A percentile compares a stretch with the other conserved stretches of the same genome.
Conservation (phyloP, 306 rosid genomes). For the Acmispon strigosus region DNA sequence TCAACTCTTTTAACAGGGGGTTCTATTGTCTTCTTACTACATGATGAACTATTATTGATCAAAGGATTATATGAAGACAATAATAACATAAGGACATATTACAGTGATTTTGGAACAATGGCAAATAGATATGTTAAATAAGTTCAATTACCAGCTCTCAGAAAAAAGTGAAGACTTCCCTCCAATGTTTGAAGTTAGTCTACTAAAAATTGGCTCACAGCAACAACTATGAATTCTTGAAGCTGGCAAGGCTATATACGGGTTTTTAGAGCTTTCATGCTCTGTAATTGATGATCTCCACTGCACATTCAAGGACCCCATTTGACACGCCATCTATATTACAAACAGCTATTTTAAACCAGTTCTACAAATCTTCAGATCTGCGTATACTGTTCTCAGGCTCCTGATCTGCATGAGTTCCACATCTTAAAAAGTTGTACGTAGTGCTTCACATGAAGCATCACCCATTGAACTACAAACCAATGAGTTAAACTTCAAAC, state of each 20-base stretch:
- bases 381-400: not conserved
- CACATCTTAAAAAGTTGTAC: not conserved
- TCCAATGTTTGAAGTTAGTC: slow-evolving; percentile 26
- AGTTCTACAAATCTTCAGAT: not conserved
- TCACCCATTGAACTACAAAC: not conserved
- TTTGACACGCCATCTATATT: slow-evolving; percentile 40
- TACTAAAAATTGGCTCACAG: slow-evolving; percentile 28
- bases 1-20: not conserved
- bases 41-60: not conserved
- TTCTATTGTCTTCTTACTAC: not conserved
- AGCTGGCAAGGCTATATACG: slow-evolving; percentile 26
- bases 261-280: slow-evolving; percentile 29
- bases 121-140: not conserved
- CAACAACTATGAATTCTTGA: slow-evolving; percentile 35
- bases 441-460: not conserved
- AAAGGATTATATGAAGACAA: not conserved
- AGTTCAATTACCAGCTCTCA: slow-evolving; percentile 37
- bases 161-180: slow-evolving; percentile 34
- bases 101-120: not conserved
- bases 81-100: not conserved
- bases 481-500: not conserved
- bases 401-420: slow-evolving; percentile 23
- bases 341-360: not conserved
- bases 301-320: slow-evolving; percentile 30
- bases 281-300: slow-evolving; percentile 36